These are phyloP conservation scores for Hypoxylon sp. DNA, from an alignment of 2,329 filamentous ascomycete species.

Conservation along the genomic window DNA sequence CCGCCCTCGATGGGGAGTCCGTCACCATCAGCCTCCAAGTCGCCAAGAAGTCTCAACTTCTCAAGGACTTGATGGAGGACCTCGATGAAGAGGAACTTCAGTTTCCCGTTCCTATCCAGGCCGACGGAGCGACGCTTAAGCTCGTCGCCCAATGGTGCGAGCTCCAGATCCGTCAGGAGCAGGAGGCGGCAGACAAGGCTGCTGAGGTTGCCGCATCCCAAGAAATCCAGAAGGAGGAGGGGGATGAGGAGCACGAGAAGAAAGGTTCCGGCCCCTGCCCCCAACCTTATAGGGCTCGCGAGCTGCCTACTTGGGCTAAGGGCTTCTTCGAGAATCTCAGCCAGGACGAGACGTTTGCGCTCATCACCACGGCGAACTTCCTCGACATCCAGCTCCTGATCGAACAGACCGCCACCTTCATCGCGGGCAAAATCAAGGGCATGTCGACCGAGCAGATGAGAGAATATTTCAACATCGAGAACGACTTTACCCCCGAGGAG, in stretches of 20 bases:
- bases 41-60: slow-evolving; percentile 87
- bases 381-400: slow-evolving; percentile 96
- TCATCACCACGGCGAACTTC: slow-evolving; percentile 97
- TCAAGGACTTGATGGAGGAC: slow-evolving; percentile 98
- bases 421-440: slow-evolving; percentile 99
- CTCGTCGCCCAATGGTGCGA: slow-evolving; percentile 98
- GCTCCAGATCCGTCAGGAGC: slow-evolving; percentile 90
- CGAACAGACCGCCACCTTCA: slow-evolving; percentile 96
- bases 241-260: neutral
- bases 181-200: slow-evolving; percentile 53
- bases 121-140: slow-evolving; percentile 88
- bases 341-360: slow-evolving; percentile 93
- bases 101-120: slow-evolving; percentile 87
- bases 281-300: neutral
- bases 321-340: neutral
- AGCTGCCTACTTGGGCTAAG: neutral
- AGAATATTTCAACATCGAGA: slow-evolving; percentile 98
- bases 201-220: neutral
- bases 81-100: slow-evolving; percentile 72
- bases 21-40: slow-evolving; percentile 57
- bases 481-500: slow-evolving; percentile 97
- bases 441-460: slow-evolving; percentile 98
- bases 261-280: neutral
- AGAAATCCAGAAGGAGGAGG: neutral
- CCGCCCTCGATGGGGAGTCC: neutral